Conservation (phyloP, 2,329 filamentous ascomycete species). For the Mycosphaerella arachidis region DNA sequence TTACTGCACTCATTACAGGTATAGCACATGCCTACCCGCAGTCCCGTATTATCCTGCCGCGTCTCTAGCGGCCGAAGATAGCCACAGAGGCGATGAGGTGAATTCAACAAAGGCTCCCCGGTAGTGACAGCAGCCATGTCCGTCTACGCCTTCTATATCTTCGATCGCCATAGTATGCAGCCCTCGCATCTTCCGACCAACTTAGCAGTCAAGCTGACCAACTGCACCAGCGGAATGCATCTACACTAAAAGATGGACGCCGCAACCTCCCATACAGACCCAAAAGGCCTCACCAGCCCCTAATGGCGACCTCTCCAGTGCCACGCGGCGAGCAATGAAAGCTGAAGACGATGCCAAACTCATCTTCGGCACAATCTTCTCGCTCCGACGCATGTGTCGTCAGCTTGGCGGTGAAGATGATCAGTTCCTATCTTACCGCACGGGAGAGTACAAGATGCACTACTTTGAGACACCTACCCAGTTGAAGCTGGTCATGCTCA, state of each 20-base stretch:
- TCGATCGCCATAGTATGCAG: constrained; percentile 86
- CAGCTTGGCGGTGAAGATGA: constrained; percentile 93
- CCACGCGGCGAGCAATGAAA: constrained; percentile 18
- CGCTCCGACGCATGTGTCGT: constrained; percentile 90
- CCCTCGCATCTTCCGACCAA: background rate
- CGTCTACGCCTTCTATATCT: constrained; percentile 97
- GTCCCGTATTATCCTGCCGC: background rate
- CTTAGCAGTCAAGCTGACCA: background rate
- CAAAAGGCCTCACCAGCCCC: constrained; percentile 3
- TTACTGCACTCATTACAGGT: background rate
- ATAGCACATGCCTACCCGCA: background rate
- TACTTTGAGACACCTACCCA: constrained; percentile 98
- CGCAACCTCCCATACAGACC: constrained; percentile 30
- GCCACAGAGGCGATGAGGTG: background rate
- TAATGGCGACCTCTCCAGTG: constrained; percentile 9
- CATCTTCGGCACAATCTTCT: constrained; percentile 95
- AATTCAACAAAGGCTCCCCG: background rate
- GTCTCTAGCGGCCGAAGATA: background rate
- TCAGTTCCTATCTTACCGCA: constrained; percentile 87
- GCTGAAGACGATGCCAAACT: constrained; percentile 84
- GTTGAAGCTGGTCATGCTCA: constrained; percentile 94
- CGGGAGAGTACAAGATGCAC: constrained; percentile 93
- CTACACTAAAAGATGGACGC: constrained; percentile 79
- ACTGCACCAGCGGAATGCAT: constrained; percentile 78
- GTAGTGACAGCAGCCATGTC: constrained; percentile 56